Evolutionary conservation across 1,139 yeast genomes (phyloP).

Genomic region (Hansenula sp.): DNA sequence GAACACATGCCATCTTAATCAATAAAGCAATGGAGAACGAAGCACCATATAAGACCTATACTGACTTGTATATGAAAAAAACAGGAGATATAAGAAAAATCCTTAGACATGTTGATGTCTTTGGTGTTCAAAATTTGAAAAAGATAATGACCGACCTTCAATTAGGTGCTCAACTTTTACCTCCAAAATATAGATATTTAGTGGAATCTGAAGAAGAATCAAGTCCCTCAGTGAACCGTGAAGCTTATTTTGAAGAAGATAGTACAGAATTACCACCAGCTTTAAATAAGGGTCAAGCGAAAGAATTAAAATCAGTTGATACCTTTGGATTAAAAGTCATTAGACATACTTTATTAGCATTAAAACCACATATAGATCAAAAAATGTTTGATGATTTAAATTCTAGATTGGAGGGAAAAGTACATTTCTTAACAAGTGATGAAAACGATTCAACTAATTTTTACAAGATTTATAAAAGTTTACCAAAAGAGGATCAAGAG

Average conservation of each 20-base stretch:
- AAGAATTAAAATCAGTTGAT: conserved; percentile 60
- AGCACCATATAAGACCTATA: conserved; percentile 9
- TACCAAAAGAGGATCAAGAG: conserved; percentile 45
- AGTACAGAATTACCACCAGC: conserved; percentile 15
- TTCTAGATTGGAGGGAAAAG: conserved; percentile 31
- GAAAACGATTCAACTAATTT: conserved; percentile 49
- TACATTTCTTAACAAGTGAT: conserved; percentile 25
- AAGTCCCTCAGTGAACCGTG: conserved; percentile 4
- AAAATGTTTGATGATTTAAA: conserved; percentile 33
- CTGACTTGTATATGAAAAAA: conserved; percentile 6
- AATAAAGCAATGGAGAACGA: conserved; percentile 32
- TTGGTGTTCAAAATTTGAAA: conserved; percentile 61
- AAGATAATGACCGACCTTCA: conserved; percentile 30
- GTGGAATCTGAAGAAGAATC: conserved; percentile 12
- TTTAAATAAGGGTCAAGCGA: conserved; percentile 38
- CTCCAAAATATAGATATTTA: conserved; percentile 32
- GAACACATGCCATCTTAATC: conserved; percentile 36
- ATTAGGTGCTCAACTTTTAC: conserved; percentile 25
- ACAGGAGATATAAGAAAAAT: conserved; percentile 29
- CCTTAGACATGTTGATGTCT: conserved; percentile 61
- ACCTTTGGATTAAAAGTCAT: conserved; percentile 79
- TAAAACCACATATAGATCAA: conserved; percentile 30
- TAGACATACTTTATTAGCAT: conserved; percentile 72
- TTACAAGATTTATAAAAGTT: conserved; percentile 53
- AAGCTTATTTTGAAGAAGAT: conserved; percentile 12